These are phyloP conservation scores for Groenewaldozyma sp. DNA, from an alignment of 1,139 yeast species.

Conservation along the genomic window DNA sequence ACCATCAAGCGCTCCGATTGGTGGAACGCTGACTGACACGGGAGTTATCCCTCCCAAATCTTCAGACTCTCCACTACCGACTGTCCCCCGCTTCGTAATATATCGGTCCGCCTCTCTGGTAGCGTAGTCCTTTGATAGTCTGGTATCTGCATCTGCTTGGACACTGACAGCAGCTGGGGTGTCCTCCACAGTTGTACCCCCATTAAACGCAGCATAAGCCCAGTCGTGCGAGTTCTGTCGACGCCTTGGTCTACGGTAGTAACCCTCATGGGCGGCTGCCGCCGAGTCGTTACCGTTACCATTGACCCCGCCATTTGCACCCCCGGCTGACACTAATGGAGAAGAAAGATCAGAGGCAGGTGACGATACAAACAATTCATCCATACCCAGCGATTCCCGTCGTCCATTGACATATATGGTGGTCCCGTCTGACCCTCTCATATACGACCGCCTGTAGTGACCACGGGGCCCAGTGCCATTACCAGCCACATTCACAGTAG, in stretches of 20 bases:
- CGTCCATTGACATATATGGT: conserved; percentile 1
- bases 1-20: neutral
- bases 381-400: conserved; percentile 14
- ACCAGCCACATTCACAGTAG: neutral
- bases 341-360: conserved; percentile 16
- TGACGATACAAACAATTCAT: conserved; percentile 17
- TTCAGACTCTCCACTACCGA: conserved; percentile 7
- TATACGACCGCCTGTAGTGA: neutral
- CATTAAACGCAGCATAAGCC: no score
- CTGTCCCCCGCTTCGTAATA: conserved; percentile 17
- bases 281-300: neutral
- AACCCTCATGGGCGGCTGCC: conserved; percentile 10
- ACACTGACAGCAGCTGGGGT: conserved; percentile 1
- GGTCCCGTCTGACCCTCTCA: neutral
- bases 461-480: neutral
- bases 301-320: conserved; percentile 2
- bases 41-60: conserved; percentile 8
- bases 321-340: conserved; percentile 9
- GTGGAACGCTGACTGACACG: neutral
- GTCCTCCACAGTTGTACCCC: neutral
- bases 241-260: conserved; percentile 24
- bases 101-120: conserved; percentile 31
- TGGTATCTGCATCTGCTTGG: conserved; percentile 10
- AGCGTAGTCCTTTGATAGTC: conserved; percentile 22
- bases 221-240: conserved; percentile 22